phyloP scores from a whole-genome alignment of 164 flowering plant genomes.

The Euptelea pleiosperma region DNA sequence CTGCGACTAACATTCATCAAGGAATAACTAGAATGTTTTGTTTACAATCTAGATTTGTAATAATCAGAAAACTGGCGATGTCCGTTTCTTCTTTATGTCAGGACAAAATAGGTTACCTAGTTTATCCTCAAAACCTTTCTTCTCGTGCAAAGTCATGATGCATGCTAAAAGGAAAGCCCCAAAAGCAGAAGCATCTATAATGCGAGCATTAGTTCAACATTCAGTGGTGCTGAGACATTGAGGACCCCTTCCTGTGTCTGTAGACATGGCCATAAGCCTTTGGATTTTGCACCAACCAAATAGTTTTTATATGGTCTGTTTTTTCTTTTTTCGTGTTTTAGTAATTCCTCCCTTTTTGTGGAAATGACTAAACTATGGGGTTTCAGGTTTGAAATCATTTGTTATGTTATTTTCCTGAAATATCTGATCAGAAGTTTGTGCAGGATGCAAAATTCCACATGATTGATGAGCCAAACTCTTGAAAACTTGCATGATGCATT shows the following conservation, averaged over 20 bases:
- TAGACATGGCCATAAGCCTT: constrained; percentile 3
- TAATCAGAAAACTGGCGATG: constrained; percentile 10
- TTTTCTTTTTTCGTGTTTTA: too few relatives aligned
- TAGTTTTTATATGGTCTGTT: not conserved
- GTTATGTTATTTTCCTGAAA: too few relatives aligned
- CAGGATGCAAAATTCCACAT: too few relatives aligned
- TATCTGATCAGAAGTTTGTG: too few relatives aligned
- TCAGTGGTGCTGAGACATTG: constrained; percentile 6
- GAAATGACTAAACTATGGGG: constrained; percentile 1
- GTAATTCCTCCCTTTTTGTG: too few relatives aligned
- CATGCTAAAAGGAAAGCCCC: constrained; percentile 1
- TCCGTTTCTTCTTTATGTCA: not conserved
- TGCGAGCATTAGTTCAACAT: not conserved
- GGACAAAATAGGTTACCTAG: not conserved
- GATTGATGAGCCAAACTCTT: too few relatives aligned
- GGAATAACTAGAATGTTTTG: constrained; percentile 17
- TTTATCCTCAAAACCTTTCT: constrained; percentile 4
- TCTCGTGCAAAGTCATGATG: not conserved
- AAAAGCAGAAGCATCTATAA: not conserved
- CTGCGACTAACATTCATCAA: constrained; percentile 45
- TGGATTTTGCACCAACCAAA: not conserved
- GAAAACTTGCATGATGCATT: too few relatives aligned
- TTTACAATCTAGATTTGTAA: constrained; percentile 9
- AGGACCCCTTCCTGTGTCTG: too few relatives aligned
- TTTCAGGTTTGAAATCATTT: too few relatives aligned